Evolutionary conservation across 176 grass and related monocot genomes (phyloP).

Genomic region (Ensete ventricosum): DNA sequence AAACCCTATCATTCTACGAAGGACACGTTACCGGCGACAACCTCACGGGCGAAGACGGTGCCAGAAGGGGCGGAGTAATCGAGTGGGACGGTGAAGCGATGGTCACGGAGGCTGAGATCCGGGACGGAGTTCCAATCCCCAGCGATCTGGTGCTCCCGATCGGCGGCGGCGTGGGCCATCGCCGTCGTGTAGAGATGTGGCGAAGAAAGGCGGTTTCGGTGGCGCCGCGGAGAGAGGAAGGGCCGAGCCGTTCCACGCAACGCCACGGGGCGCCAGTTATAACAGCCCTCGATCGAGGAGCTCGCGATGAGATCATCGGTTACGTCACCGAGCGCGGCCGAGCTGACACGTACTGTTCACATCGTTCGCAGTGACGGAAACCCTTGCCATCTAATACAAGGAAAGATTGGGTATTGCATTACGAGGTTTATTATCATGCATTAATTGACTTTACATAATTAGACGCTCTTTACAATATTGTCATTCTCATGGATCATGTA

Average conservation of each 20-base stretch:
- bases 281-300: background rate
- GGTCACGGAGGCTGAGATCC: slow-evolving; percentile 74
- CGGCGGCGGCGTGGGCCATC: slow-evolving; percentile 33
- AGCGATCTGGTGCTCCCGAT: slow-evolving; percentile 29
- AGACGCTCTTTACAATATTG: too few relatives aligned
- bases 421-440: too few relatives aligned
- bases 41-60: slow-evolving; percentile 78
- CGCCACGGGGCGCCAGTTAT: background rate
- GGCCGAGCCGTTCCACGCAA: background rate
- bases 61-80: slow-evolving; percentile 40
- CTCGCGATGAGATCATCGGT: background rate
- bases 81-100: slow-evolving; percentile 75
- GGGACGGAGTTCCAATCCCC: slow-evolving; percentile 62
- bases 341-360: too few relatives aligned
- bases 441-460: too few relatives aligned
- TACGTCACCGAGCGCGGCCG: too few relatives aligned
- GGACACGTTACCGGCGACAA: slow-evolving; percentile 45
- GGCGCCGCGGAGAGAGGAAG: background rate
- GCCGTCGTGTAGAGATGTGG: background rate
- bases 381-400: too few relatives aligned
- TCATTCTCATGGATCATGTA: too few relatives aligned
- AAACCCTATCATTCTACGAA: too few relatives aligned
- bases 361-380: too few relatives aligned
- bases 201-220: background rate
- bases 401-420: too few relatives aligned